Base-by-base conservation (phyloP, 371 early-diverging fungal genomes). In the Polyrhizophydium stewartii region DNA sequence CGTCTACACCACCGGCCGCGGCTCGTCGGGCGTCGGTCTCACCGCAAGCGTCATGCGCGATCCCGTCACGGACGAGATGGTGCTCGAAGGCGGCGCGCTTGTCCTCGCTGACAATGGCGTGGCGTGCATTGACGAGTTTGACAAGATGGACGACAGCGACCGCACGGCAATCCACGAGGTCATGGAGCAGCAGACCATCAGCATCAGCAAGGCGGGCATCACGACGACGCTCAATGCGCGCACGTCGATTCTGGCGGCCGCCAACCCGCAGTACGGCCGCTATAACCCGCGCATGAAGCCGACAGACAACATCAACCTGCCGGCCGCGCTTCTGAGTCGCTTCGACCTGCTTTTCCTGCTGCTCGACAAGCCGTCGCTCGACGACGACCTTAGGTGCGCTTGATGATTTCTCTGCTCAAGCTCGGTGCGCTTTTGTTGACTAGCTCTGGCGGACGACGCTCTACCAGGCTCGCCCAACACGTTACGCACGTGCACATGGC, bases 161-260 rank as follows among this genome's bases (percentile, higher is more conserved):
- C 87, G 99, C 65, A 98, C 97, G 1, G 99, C 99, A 2, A 99
- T 99, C 74, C 99, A 99, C 82, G 99, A 99, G 88, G 99, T 99
- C 3, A 99, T 99, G 99, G 99, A 99, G 82, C 99, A 99, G 81
- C 99, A 99, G 73, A 89, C 90, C 65, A 96, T 99, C 62, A 93
- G 92, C 37, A 91, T 99, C 55, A 90, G 92, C 55, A 99, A 99
- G 75, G 99, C 99, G 30, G 99, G 99, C 45, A 99, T 99, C 67
- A 93, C 96, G 67, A 97, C 97, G 1, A 92, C 98, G 0, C 76
- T 99, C 50, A 99, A 99, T 74, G 99, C 99, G 3, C 87, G 99
- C 37, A 96, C 97, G 76, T 91, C 92, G 64, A 97, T 99, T 12
- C 78, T 99, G 40, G 99, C 99, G 6, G 99, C 99, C 2, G 99